Percentiles rank a stretch among this genome's conserved stretches.
Conservation (phyloP, 2,329 filamentous ascomycete genomes). For the Macrophomina phaseolina region DNA sequence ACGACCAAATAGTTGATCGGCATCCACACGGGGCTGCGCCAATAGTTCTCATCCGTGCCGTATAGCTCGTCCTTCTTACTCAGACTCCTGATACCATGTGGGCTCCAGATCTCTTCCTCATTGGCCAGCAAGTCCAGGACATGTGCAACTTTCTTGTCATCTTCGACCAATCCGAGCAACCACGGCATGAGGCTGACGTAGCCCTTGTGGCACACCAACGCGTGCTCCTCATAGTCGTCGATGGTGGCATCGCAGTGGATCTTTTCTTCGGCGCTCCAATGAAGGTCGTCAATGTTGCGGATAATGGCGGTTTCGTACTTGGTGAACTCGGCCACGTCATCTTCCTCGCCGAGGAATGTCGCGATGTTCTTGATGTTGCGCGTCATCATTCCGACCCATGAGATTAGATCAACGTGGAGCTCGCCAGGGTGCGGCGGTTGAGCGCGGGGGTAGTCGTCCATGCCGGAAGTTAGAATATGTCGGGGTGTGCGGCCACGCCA, state of each 20-base stretch:
- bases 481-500: slow-evolving; percentile 89
- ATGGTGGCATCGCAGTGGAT: slow-evolving; percentile 95
- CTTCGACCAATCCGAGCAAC: slow-evolving; percentile 77
- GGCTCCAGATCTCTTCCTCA: slow-evolving; percentile 86
- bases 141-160: slow-evolving; percentile 75
- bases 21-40: slow-evolving; percentile 91
- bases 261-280: slow-evolving; percentile 82
- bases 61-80: slow-evolving; percentile 84
- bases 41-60: slow-evolving; percentile 94
- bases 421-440: slow-evolving; percentile 95
- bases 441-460: slow-evolving; percentile 94
- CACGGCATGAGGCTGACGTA: slow-evolving; percentile 96
- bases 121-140: slow-evolving; percentile 80
- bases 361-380: slow-evolving; percentile 83
- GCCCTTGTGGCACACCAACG: slow-evolving; percentile 92
- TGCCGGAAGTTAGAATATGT: slow-evolving; percentile 89
- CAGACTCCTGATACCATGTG: slow-evolving; percentile 85
- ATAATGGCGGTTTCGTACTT: slow-evolving; percentile 77
- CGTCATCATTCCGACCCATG: slow-evolving; percentile 97
- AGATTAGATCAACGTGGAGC: slow-evolving; percentile 91
- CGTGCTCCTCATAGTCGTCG: slow-evolving; percentile 90
- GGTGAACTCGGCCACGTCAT: slow-evolving; percentile 76
- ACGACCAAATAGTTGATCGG: slow-evolving; percentile 91
- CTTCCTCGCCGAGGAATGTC: slow-evolving; percentile 71
- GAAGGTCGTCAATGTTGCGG: slow-evolving; percentile 87